Base-by-base conservation (phyloP, 768 basidiomycete genomes). In the Boletus pseudopeckii region DNA sequence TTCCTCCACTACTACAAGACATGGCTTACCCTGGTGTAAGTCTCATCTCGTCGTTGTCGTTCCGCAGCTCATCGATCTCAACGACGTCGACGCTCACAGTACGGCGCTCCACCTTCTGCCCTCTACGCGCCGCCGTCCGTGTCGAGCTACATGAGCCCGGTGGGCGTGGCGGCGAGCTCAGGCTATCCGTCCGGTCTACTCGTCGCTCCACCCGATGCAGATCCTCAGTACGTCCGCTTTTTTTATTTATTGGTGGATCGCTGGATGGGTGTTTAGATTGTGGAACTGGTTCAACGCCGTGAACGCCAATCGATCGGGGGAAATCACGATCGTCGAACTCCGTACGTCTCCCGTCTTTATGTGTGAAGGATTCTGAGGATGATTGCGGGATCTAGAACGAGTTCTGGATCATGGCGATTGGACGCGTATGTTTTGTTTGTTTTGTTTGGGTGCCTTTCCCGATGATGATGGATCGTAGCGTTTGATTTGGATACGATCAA, bases 401-500 rank as follows among this genome's bases (percentile, higher is more conserved):
- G 80, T 74, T 17, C 58, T 82, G 39, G 72, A 81, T 24, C 74
- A 82, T 49, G 82, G 90, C 38, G 87, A 92, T 64, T 91, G 87
- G 88, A 80, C 79, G 60, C 82, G 90, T 91, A 59, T 69, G 90
- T 76, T 34, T 26, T 11, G 0, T 2, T 15, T 14, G 0, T 17
- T 1, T 13, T 14, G 4, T 14, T 15, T 24, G 32, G 24, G 18
- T 7, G 41, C 1, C 10, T 30, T n/a, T n/a, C n/a, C 2, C 30
- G 9, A 9, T 10, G 30, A 32, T 32, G 30, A 32, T 11, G 10
- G 30, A 4, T 32, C 15, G 6, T 17, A 90, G 89, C 85, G 6
- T 92, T 92, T 63, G 90, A 92, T 72, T 73, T 89, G 51, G 91
- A 92, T 63, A 92, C 91, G 24, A 86, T 92, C 68, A 91, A 90